A percentile compares a stretch with the other conserved stretches of the same genome.
Conservation (phyloP, 2,329 filamentous ascomycete genomes). For the Cladophialophora yegresii region DNA sequence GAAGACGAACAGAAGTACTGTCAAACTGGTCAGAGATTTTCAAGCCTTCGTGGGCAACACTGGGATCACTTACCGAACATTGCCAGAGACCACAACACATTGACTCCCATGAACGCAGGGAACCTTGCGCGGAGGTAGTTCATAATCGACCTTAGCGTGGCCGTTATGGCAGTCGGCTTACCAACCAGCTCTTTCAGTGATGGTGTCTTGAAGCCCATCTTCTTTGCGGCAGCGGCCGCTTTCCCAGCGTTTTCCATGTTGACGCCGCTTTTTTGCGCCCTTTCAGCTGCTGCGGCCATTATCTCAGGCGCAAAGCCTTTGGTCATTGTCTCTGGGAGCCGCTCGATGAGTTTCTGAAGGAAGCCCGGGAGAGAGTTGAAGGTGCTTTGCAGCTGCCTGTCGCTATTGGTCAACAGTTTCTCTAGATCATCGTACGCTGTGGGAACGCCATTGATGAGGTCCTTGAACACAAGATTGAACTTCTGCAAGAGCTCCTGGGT, state of each 20-base stretch:
- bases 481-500: constrained; percentile 77
- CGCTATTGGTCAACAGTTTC: constrained; percentile 64
- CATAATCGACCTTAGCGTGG: constrained; percentile 85
- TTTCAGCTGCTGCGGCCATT: constrained; percentile 74
- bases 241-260: constrained; percentile 55
- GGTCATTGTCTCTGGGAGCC: constrained; percentile 79
- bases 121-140: constrained; percentile 83
- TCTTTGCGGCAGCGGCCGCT: constrained; percentile 62
- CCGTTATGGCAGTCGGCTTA: constrained; percentile 81
- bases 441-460: constrained; percentile 87
- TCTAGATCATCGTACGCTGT: constrained; percentile 92
- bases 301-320: constrained; percentile 76
- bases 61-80: constrained; percentile 69
- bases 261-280: constrained; percentile 61
- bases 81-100: constrained; percentile 85
- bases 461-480: constrained; percentile 89
- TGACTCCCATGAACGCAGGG: constrained; percentile 87
- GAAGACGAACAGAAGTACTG: constrained; percentile 86
- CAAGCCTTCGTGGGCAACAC: not conserved
- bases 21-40: not conserved
- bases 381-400: constrained; percentile 64
- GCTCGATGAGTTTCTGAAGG: constrained; percentile 81
- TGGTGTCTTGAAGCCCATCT: constrained; percentile 66
- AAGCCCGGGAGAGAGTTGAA: constrained; percentile 71
- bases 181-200: constrained; percentile 77